phyloP scores from a whole-genome alignment of 2,329 filamentous ascomycete genomes.

The Trichophyton equinum region DNA sequence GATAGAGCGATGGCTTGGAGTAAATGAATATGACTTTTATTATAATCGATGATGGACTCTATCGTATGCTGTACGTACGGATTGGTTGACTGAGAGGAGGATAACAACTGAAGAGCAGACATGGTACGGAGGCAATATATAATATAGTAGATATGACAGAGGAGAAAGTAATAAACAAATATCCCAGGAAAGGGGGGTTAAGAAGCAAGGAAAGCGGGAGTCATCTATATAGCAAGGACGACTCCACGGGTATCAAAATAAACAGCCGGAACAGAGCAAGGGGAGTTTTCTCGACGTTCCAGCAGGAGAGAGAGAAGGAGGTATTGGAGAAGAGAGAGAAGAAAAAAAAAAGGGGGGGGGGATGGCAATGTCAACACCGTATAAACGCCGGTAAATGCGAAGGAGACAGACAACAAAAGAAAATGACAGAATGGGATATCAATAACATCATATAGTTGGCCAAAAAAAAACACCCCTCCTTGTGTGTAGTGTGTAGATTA shows the following conservation, averaged over 20 bases:
- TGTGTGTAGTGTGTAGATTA: too few species aligned
- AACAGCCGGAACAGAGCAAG: neutral
- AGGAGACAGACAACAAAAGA: neutral
- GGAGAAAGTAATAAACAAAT: neutral
- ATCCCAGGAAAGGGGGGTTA: neutral
- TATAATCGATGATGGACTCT: neutral
- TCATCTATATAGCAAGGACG: neutral
- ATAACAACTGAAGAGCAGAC: neutral
- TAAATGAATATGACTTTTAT: neutral
- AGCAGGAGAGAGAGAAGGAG: neutral
- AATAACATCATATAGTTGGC: neutral
- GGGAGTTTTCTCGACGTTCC: neutral
- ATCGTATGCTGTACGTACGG: neutral
- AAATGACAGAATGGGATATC: neutral
- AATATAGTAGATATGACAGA: neutral
- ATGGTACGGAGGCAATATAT: neutral
- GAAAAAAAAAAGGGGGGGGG: too few species aligned
- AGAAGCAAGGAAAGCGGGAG: neutral
- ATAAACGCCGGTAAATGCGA: neutral
- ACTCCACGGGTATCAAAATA: neutral
- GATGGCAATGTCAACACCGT: neutral
- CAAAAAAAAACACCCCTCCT: too few species aligned
- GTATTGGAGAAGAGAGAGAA: neutral
- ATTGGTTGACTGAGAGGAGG: neutral
- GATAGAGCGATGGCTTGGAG: neutral